Percentiles rank a stretch among this genome's conserved stretches.
phyloP scores from a whole-genome alignment of 2,329 filamentous ascomycete species.

The Ophiosphaerella herpotricha region DNA sequence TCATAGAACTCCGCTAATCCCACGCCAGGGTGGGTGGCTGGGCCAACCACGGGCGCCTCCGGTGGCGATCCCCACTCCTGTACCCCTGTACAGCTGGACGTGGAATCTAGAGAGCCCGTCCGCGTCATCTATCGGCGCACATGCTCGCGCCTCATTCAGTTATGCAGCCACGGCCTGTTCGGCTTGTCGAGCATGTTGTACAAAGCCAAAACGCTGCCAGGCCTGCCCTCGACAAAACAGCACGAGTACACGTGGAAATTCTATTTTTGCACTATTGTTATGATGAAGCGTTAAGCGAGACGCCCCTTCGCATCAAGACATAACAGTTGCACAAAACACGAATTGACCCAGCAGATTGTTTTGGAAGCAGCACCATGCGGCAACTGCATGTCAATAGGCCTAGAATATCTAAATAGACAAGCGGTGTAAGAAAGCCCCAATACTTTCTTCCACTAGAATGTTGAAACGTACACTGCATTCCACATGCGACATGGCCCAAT shows the following conservation, averaged over 20 bases:
- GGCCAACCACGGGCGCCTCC: slow-evolving; percentile 12
- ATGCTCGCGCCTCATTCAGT: background rate
- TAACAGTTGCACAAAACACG: background rate
- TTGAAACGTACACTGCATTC: too few relatives aligned
- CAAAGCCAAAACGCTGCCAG: too few relatives aligned
- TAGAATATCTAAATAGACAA: background rate
- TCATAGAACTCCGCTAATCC: slow-evolving; percentile 2
- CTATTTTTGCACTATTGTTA: background rate
- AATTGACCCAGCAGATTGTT: background rate
- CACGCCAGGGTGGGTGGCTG: slow-evolving; percentile 11
- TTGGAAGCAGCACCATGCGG: slow-evolving; percentile 1
- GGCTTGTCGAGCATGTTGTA: too few relatives aligned
- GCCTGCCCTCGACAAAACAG: too few relatives aligned
- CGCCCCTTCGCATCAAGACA: background rate
- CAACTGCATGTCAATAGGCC: background rate
- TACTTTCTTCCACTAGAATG: background rate
- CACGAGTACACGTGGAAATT: too few relatives aligned
- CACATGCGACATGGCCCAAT: too few relatives aligned
- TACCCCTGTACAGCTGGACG: slow-evolving; percentile 6
- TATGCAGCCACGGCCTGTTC: background rate
- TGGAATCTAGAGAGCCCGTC: background rate
- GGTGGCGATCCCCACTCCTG: background rate
- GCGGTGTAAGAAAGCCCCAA: background rate
- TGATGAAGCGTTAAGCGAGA: background rate
- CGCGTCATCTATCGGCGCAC: slow-evolving; percentile 2